Conservation (phyloP, 2,329 filamentous ascomycete species). For the Colletotrichum australisinense region DNA sequence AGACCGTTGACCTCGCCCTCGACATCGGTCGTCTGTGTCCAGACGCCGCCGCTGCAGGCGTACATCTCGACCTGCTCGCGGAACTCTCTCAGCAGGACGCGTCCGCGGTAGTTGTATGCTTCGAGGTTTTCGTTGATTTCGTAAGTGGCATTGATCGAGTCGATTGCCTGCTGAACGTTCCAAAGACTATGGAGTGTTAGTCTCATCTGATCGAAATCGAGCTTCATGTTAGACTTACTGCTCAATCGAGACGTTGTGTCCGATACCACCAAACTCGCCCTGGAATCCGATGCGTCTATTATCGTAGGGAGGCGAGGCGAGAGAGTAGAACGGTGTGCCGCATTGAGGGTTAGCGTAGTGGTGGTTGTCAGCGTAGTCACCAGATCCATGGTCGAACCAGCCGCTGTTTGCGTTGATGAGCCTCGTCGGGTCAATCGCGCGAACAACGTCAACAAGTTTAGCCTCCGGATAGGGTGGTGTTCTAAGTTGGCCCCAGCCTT, state of each 20-base stretch:
- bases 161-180: constrained; percentile 70
- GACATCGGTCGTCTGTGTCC: constrained; percentile 81
- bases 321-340: constrained; percentile 75
- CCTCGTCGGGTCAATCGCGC: constrained; percentile 70
- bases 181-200: constrained; percentile 61
- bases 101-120: constrained; percentile 75
- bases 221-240: constrained; percentile 55
- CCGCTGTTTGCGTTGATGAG: constrained; percentile 73
- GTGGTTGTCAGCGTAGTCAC: constrained; percentile 77
- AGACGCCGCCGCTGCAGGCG: constrained; percentile 75
- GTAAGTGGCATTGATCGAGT: constrained; percentile 74
- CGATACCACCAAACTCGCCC: constrained; percentile 78
- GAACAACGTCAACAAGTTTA: constrained; percentile 64
- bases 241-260: constrained; percentile 71
- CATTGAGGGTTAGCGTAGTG: constrained; percentile 80
- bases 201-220: rapidly evolving
- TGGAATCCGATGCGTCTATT: constrained; percentile 72
- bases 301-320: constrained; percentile 65
- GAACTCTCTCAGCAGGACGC: constrained; percentile 69
- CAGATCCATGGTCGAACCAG: constrained; percentile 76
- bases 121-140: constrained; percentile 70
- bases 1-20: constrained; percentile 81
- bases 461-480: constrained; percentile 65
- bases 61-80: constrained; percentile 70
- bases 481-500: constrained; percentile 75